Evolutionary conservation across 1,139 yeast genomes (phyloP).

Genomic region (Hyphopichia khmerensis): DNA sequence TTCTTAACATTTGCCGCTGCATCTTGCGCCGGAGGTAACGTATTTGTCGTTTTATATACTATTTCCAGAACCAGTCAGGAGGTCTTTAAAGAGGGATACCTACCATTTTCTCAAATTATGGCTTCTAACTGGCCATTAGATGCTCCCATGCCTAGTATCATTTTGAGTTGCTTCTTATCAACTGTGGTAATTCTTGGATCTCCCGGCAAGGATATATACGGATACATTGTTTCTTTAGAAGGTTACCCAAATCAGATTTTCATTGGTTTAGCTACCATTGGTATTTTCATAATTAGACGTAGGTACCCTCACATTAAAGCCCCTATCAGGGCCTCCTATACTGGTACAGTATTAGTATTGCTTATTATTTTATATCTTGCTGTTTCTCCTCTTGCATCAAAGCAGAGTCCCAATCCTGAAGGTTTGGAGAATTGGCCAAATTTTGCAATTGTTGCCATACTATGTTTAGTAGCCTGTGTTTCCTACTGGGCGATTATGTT

Average conservation of each 20-base stretch:
- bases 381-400: slow-evolving; percentile 47
- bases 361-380: slow-evolving; percentile 39
- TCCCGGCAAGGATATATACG: slow-evolving; percentile 78
- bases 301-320: slow-evolving; percentile 47
- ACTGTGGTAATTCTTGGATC: slow-evolving; percentile 54
- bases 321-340: slow-evolving; percentile 46
- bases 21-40: slow-evolving; percentile 60
- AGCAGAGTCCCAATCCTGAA: slow-evolving; percentile 37
- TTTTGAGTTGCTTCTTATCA: slow-evolving; percentile 35
- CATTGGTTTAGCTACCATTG: slow-evolving; percentile 48
- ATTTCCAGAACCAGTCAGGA: slow-evolving; percentile 64
- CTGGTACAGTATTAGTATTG: slow-evolving; percentile 45
- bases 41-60: slow-evolving; percentile 60
- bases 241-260: slow-evolving; percentile 66
- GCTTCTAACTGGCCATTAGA: slow-evolving; percentile 58
- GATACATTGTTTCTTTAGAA: slow-evolving; percentile 69
- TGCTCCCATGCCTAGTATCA: slow-evolving; percentile 52
- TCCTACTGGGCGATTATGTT: slow-evolving; percentile 53
- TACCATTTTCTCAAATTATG: slow-evolving; percentile 52
- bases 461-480: slow-evolving; percentile 33
- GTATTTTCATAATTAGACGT: slow-evolving; percentile 49
- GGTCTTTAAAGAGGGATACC: slow-evolving; percentile 60
- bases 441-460: slow-evolving; percentile 44
- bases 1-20: slow-evolving; percentile 58
- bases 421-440: slow-evolving; percentile 52